Percentiles rank a stretch among this genome's conserved stretches.
Evolutionary conservation across 2,329 filamentous ascomycete species (phyloP).

Genomic region (Trichoderma pleuroti): DNA sequence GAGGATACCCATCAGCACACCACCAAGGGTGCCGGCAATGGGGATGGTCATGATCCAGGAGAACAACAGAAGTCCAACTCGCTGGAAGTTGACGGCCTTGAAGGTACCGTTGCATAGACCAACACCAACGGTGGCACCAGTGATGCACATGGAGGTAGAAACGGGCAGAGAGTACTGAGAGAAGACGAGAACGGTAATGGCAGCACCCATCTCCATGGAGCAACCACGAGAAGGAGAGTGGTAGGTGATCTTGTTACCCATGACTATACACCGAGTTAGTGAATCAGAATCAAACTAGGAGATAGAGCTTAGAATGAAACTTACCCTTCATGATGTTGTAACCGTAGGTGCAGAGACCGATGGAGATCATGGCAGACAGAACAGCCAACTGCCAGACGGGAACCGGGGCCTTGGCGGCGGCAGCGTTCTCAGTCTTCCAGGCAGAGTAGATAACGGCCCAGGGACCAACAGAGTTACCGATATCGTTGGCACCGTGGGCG

Average conservation of each 20-base stretch:
- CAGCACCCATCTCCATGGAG: constrained; percentile 78
- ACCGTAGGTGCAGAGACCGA: constrained; percentile 70
- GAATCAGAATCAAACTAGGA: not conserved
- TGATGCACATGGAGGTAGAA: constrained; percentile 77
- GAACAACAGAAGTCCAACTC: constrained; percentile 62
- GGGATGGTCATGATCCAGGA: constrained; percentile 54
- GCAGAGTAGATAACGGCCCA: constrained; percentile 69
- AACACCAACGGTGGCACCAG: constrained; percentile 73
- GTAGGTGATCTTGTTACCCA: constrained; percentile 78
- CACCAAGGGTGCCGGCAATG: constrained; percentile 41
- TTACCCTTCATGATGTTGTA: constrained; percentile 81
- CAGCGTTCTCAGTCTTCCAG: constrained; percentile 61
- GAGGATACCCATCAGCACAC: constrained; percentile 39
- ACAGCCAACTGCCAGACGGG: constrained; percentile 76
- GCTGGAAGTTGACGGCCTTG: constrained; percentile 73
- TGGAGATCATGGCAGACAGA: constrained; percentile 57
- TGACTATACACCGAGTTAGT: constrained; percentile 46
- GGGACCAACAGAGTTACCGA: constrained; percentile 66
- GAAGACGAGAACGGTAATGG: constrained; percentile 72
- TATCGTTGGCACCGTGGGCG: constrained; percentile 74
- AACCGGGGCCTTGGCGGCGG: constrained; percentile 60
- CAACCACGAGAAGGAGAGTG: constrained; percentile 56
- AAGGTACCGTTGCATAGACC: constrained; percentile 71
- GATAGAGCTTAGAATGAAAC: constrained; percentile 22
- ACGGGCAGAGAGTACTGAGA: constrained; percentile 73